These are phyloP conservation scores for Aegilops bicornis DNA, from an alignment of 176 grass and related monocot species.

Conservation along the genomic window DNA sequence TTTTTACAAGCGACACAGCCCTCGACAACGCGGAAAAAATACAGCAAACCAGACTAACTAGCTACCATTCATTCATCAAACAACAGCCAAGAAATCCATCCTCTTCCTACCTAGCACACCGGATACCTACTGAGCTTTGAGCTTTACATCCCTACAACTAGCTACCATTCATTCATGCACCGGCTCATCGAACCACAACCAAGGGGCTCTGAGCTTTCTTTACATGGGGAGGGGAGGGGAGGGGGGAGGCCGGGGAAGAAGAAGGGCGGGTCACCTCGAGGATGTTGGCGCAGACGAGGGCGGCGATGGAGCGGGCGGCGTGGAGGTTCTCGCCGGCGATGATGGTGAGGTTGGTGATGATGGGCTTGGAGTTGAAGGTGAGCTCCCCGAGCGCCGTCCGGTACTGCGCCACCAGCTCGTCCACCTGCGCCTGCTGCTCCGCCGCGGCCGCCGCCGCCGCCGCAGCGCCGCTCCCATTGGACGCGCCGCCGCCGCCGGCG, in stretches of 20 bases:
- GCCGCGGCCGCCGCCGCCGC: neutral
- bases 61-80: neutral
- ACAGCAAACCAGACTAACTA: conserved; percentile 22
- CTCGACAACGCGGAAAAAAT: neutral
- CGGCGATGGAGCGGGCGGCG: conserved; percentile 74
- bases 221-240: conserved; percentile 22
- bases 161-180: neutral
- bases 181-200: neutral
- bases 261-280: conserved; percentile 79
- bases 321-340: conserved; percentile 97
- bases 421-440: conserved; percentile 37
- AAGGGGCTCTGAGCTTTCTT: neutral
- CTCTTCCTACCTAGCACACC: neutral
- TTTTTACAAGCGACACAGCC: neutral
- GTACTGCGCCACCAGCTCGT: conserved; percentile 91
- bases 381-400: conserved; percentile 90
- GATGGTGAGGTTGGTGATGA: conserved; percentile 99
- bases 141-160: neutral
- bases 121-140: neutral
- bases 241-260: neutral
- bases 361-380: conserved; percentile 98
- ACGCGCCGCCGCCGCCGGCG: neutral
- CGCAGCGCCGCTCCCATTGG: neutral
- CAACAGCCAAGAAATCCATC: neutral
- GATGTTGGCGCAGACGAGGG: conserved; percentile 82